phyloP scores from a whole-genome alignment of 768 basidiomycete species.

The Hemileccinum rubropunctum region DNA sequence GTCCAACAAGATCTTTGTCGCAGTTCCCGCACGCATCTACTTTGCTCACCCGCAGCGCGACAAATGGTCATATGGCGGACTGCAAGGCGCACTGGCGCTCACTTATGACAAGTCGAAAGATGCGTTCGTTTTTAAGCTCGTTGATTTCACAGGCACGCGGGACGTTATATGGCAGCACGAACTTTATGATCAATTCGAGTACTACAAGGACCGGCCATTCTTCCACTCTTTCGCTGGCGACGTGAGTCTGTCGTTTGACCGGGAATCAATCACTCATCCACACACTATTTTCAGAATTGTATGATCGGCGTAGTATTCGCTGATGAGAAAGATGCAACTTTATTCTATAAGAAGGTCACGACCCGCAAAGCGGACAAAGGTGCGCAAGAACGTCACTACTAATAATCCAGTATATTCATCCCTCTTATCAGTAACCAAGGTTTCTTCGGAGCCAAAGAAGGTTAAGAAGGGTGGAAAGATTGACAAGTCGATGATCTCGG shows the following conservation, averaged over 20 bases:
- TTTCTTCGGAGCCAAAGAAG: constrained; percentile 53
- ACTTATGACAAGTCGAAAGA: constrained; percentile 57
- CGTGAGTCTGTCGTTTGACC: constrained; percentile 52
- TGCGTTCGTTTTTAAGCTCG: constrained; percentile 66
- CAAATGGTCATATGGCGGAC: constrained; percentile 84
- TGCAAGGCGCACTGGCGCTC: constrained; percentile 83
- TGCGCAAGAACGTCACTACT: constrained; percentile 26
- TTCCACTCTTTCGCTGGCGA: constrained; percentile 93
- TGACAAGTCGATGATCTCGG: constrained; percentile 91
- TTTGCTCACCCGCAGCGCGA: constrained; percentile 76
- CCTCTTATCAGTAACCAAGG: constrained; percentile 39
- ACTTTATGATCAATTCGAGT: constrained; percentile 78
- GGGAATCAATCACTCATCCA: not conserved
- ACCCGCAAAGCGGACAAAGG: constrained; percentile 60
- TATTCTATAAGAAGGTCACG: constrained; percentile 82
- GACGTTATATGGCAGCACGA: constrained; percentile 95
- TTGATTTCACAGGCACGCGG: constrained; percentile 80
- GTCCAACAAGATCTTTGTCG: constrained; percentile 72
- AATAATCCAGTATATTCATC: constrained; percentile 2
- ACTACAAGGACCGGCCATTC: constrained; percentile 80
- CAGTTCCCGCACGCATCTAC: constrained; percentile 87
- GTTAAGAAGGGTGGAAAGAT: constrained; percentile 69
- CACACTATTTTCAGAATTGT: constrained; percentile 54
- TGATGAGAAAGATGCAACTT: constrained; percentile 79
- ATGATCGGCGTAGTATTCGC: constrained; percentile 92